phyloP scores from a whole-genome alignment of 2,329 filamentous ascomycete species.

The Colletotrichum spaethianum region DNA sequence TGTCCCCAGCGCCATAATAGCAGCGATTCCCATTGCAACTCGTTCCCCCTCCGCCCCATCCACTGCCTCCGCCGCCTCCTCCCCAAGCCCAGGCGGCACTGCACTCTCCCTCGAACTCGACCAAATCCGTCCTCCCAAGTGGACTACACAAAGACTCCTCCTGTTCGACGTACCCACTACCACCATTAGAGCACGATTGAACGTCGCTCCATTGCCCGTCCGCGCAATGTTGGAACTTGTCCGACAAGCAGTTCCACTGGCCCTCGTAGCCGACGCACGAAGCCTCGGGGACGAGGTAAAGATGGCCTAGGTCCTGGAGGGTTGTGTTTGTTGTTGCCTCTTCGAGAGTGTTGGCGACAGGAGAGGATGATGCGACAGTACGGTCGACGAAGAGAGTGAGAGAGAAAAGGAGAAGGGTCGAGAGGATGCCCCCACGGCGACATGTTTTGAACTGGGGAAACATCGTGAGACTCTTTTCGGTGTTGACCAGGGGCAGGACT shows the following conservation, averaged over 20 bases:
- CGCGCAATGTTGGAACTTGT: constrained; percentile 65
- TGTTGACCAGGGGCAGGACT: background rate
- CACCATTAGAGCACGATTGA: constrained; percentile 12
- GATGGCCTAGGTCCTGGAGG: constrained; percentile 29
- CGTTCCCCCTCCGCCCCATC: background rate
- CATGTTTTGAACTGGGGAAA: background rate
- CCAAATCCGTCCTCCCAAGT: constrained; percentile 28
- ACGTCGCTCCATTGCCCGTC: constrained; percentile 60
- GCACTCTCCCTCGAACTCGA: constrained; percentile 35
- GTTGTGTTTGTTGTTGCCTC: background rate
- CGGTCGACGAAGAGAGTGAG: constrained; percentile 32
- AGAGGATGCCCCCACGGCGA: constrained; percentile 11
- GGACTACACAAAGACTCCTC: constrained; percentile 17
- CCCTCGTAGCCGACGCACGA: constrained; percentile 61
- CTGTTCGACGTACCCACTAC: background rate
- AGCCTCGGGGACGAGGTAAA: constrained; percentile 53
- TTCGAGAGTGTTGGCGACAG: background rate
- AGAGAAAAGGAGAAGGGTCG: constrained; percentile 9
- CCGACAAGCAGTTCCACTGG: constrained; percentile 69
- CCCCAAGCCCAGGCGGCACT: constrained; percentile 24
- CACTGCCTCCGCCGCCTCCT: background rate
- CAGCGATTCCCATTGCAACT: constrained; percentile 27
- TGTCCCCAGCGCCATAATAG: constrained; percentile 25
- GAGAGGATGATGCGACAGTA: constrained; percentile 10
- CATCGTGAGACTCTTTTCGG: background rate